Conservation (phyloP, 2,329 filamentous ascomycete genomes). For the Fusarium robinianum region DNA sequence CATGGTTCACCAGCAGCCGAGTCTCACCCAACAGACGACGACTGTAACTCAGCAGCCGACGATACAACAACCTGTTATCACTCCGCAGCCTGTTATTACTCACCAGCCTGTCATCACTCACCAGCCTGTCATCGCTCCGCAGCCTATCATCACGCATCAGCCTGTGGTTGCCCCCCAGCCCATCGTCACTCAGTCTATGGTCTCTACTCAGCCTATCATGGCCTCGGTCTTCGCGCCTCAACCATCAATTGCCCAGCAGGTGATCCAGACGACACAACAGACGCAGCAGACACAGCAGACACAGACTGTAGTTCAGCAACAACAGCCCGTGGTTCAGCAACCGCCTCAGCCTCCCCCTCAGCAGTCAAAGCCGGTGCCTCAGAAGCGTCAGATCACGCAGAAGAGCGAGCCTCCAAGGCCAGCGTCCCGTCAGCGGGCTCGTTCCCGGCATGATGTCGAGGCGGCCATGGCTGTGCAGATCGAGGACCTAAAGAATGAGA, state of each 20-base stretch:
- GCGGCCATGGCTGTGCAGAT: conserved; percentile 27
- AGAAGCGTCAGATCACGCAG: conserved; percentile 22
- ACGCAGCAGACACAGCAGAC: not conserved
- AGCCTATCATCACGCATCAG: conserved; percentile 25
- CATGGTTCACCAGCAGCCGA: conserved; percentile 19
- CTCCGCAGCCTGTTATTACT: conserved; percentile 22
- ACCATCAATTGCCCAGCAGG: not conserved
- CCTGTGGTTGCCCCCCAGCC: conserved; percentile 17
- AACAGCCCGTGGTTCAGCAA: conserved; percentile 11
- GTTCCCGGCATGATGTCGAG: conserved; percentile 30
- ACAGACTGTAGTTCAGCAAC: conserved; percentile 1
- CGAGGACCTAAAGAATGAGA: conserved; percentile 30
- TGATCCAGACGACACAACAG: conserved; percentile 14
- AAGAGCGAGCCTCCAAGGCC: conserved; percentile 19
- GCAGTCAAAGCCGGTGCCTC: conserved; percentile 19
- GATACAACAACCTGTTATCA: conserved; percentile 9
- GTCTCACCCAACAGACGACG: conserved; percentile 14
- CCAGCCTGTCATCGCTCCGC: conserved; percentile 24
- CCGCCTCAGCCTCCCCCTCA: conserved; percentile 10
- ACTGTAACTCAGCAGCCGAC: conserved; percentile 23
- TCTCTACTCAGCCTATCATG: conserved; percentile 14
- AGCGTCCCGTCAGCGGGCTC: conserved; percentile 22
- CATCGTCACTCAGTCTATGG: conserved; percentile 20
- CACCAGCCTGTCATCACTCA: conserved; percentile 20
- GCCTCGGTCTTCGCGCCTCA: conserved; percentile 13